A percentile compares a stretch with the other conserved stretches of the same genome.
These are phyloP conservation scores for Xylaria sp. DNA, from an alignment of 2,329 filamentous ascomycete genomes.

Conservation along the genomic window DNA sequence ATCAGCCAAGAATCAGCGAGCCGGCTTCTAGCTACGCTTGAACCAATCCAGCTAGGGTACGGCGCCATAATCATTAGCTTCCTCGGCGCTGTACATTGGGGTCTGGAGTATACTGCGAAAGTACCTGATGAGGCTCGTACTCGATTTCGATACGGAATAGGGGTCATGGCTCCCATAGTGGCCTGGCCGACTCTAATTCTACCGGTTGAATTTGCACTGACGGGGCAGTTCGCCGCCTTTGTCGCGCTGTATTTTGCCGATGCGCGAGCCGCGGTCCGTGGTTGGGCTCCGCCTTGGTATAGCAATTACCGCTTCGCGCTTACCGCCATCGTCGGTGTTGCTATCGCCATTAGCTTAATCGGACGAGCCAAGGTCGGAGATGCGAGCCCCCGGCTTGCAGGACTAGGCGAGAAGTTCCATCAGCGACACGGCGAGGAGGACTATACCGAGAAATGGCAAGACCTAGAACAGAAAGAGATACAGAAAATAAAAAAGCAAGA, in stretches of 20 bases:
- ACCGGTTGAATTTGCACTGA: constrained; percentile 85
- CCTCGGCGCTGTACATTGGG: constrained; percentile 93
- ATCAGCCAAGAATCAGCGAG: constrained; percentile 77
- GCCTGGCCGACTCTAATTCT: constrained; percentile 92
- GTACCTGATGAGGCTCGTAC: constrained; percentile 69
- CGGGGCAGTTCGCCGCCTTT: constrained; percentile 86
- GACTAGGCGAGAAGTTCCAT: constrained; percentile 54
- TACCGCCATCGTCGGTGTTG: constrained; percentile 86
- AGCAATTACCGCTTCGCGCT: constrained; percentile 89
- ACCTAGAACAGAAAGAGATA: constrained; percentile 51
- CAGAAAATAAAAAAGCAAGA: constrained; percentile 49
- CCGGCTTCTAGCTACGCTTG: constrained; percentile 76
- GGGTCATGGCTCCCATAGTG: constrained; percentile 79
- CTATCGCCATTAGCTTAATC: constrained; percentile 82
- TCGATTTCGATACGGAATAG: constrained; percentile 83
- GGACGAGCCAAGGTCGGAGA: constrained; percentile 79
- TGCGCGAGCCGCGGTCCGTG: constrained; percentile 73
- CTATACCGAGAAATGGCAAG: constrained; percentile 57
- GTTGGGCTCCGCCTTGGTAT: constrained; percentile 89
- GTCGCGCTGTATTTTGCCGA: constrained; percentile 88
- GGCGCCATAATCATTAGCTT: constrained; percentile 94
- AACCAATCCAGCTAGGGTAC: constrained; percentile 90
- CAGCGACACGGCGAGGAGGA: constrained; percentile 49
- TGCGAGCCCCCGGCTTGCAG: constrained; percentile 50
- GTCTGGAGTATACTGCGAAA: constrained; percentile 83